Evolutionary conservation across 176 grass and related monocot species (phyloP).

Genomic region (Triticum urartu): DNA sequence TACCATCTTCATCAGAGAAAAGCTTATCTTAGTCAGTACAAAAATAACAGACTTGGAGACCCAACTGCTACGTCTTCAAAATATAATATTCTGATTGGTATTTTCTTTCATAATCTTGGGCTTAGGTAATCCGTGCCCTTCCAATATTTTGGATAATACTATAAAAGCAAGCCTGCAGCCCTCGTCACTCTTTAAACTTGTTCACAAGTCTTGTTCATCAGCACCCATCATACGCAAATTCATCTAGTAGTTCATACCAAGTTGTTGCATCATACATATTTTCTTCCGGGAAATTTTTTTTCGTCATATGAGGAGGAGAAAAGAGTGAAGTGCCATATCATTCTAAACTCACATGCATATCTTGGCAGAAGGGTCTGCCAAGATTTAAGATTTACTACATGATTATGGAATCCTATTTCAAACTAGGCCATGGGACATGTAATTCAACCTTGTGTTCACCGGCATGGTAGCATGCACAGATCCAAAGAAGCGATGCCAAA

Average conservation of each 20-base stretch:
- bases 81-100: neutral
- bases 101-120: neutral
- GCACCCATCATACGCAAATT: no score
- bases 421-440: neutral
- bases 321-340: neutral
- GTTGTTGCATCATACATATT: neutral
- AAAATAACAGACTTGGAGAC: neutral
- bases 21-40: neutral
- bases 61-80: neutral
- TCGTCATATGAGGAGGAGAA: neutral
- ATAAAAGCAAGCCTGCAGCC: slow-evolving; percentile 2
- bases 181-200: neutral
- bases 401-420: neutral
- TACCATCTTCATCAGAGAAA: neutral
- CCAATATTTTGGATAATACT: neutral
- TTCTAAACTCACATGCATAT: neutral
- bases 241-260: neutral
- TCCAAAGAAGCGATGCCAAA: neutral
- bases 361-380: neutral
- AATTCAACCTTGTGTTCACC: neutral
- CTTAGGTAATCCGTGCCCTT: neutral
- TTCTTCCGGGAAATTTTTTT: neutral
- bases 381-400: neutral
- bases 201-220: neutral
- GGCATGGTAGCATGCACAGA: slow-evolving; percentile 21